Evolutionary conservation across 192 early-diverging fungal species (phyloP).

Genomic region (Piromyces sp.): DNA sequence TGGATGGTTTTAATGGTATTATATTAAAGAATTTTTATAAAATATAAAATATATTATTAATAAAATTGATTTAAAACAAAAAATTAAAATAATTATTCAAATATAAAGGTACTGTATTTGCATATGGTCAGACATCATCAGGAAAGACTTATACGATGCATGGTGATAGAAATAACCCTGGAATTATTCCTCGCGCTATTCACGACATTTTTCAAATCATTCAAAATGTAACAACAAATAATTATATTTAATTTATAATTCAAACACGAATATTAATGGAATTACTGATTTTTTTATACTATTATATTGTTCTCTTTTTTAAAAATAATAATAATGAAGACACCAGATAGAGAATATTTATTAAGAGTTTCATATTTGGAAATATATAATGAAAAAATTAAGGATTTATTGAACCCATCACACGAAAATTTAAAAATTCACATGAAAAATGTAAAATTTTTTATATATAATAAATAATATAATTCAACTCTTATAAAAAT

Average conservation of each 20-base stretch:
- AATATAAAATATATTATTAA: too few species aligned
- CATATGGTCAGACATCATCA: slow-evolving; percentile 91
- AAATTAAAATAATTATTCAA: not conserved
- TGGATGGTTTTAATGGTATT: slow-evolving; percentile 86
- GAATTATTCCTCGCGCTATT: slow-evolving; percentile 50
- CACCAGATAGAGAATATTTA: not conserved
- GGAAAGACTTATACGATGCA: slow-evolving; percentile 77
- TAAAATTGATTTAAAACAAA: not conserved
- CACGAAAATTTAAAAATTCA: not conserved
- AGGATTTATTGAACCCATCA: not conserved
- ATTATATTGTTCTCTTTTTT: too few species aligned
- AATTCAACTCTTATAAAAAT: not conserved
- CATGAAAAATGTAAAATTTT: not conserved
- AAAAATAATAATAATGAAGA: not conserved
- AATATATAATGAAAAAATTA: slow-evolving; percentile 10
- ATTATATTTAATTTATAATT: too few species aligned
- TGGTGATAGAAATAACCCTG: slow-evolving; percentile 36
- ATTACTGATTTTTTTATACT: too few species aligned
- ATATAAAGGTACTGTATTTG: slow-evolving; percentile 71
- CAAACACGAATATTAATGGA: too few species aligned
- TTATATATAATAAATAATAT: slow-evolving; percentile 5
- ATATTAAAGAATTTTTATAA: not conserved
- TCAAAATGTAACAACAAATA: slow-evolving; percentile 12
- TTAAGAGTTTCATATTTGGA: slow-evolving; percentile 1
- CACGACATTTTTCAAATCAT: slow-evolving; percentile 38